These are phyloP conservation scores for Cyberlindnera misumaiensis DNA, from an alignment of 805 yeast species.

Conservation along the genomic window DNA sequence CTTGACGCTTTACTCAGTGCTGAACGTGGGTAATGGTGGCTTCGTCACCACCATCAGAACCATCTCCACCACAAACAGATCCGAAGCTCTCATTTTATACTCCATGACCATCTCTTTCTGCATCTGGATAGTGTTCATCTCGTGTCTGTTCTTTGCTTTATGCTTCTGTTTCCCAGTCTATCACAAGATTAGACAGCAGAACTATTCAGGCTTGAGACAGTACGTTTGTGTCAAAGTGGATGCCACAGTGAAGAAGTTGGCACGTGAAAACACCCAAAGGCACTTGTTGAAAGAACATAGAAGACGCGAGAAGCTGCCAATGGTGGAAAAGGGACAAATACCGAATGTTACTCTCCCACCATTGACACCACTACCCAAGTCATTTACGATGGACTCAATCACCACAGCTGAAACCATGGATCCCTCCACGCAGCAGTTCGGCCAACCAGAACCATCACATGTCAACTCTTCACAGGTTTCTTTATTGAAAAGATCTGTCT, in stretches of 20 bases:
- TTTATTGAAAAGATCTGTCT: background rate
- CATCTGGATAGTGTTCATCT: constrained; percentile 65
- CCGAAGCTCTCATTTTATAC: constrained; percentile 65
- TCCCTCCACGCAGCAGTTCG: constrained; percentile 3
- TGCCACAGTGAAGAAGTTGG: constrained; percentile 46
- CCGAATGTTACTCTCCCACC: constrained; percentile 2
- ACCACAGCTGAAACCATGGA: constrained; percentile 1
- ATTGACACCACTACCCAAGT: constrained; percentile 7
- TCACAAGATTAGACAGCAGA: constrained; percentile 34
- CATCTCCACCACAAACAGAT: constrained; percentile 54
- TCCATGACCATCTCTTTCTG: constrained; percentile 70
- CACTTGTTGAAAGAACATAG: constrained; percentile 6
- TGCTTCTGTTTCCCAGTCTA: constrained; percentile 45
- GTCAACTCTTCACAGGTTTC: constrained; percentile 5
- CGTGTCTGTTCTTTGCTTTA: constrained; percentile 49
- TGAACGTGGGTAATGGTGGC: constrained; percentile 24
- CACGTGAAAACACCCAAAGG: constrained; percentile 23
- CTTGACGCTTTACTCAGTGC: constrained; percentile 53
- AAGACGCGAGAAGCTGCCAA: constrained; percentile 3
- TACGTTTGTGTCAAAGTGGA: constrained; percentile 58
- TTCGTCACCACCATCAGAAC: constrained; percentile 37
- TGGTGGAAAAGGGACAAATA: background rate
- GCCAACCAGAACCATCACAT: constrained; percentile 1
- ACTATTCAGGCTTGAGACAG: constrained; percentile 42
- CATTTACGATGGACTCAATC: constrained; percentile 6